phyloP scores from a whole-genome alignment of 768 basidiomycete genomes.

The Tylopilus plumbeoviolaceoides region DNA sequence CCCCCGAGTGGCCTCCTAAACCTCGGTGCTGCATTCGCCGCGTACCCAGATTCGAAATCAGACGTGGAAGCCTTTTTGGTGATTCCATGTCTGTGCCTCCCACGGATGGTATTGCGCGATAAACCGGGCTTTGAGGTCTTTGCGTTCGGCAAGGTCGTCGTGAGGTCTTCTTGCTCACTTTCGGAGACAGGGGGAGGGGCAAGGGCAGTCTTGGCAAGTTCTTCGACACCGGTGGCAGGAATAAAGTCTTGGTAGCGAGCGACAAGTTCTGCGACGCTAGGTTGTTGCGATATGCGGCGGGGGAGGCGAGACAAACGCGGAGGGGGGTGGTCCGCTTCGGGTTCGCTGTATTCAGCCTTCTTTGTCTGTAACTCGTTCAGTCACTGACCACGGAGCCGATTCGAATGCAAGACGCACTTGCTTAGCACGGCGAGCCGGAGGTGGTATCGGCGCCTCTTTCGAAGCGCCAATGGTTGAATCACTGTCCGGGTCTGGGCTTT shows the following conservation, averaged over 20 bases:
- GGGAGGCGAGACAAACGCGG: slow-evolving; percentile 58
- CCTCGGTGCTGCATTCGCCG: slow-evolving; percentile 84
- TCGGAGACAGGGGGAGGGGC: slow-evolving; percentile 65
- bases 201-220: slow-evolving; percentile 67
- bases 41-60: slow-evolving; percentile 89
- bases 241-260: slow-evolving; percentile 77
- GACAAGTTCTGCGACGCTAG: slow-evolving; percentile 82
- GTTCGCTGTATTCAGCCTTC: slow-evolving; percentile 23
- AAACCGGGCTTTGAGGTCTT: slow-evolving; percentile 22
- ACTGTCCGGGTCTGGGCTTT: slow-evolving; percentile 67
- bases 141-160: slow-evolving; percentile 22
- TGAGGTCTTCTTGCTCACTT: slow-evolving; percentile 68
- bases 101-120: slow-evolving; percentile 39
- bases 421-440: slow-evolving; percentile 15
- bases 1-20: slow-evolving; percentile 49
- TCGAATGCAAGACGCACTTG: slow-evolving; percentile 26
- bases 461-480: slow-evolving; percentile 79
- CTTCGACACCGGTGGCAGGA: slow-evolving; percentile 67
- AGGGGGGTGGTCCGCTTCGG: slow-evolving; percentile 16
- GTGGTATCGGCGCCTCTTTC: slow-evolving; percentile 23
- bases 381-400: not conserved
- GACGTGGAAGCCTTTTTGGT: slow-evolving; percentile 61
- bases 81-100: slow-evolving; percentile 45
- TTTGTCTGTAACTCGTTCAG: slow-evolving; percentile 17
- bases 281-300: slow-evolving; percentile 49